A percentile compares a stretch with the other conserved stretches of the same genome.
Conservation (phyloP, 345 rosid species). For the rapeseed (Brassica napus) region Da-Ae NC_063449.1:34043501-34044000, state of each 20-base stretch:
- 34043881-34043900: conserved; percentile 8
- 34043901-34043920: conserved; percentile 12
- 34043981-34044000: too few species aligned
- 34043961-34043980: too few species aligned
- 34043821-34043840: conserved; percentile 24
- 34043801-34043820: conserved; percentile 8
- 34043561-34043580: conserved; percentile 43
- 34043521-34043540: conserved; percentile 27
- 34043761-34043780: conserved; percentile 67
- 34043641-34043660: conserved; percentile 54
- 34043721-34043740: conserved; percentile 69
- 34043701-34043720: conserved; percentile 57
- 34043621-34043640: conserved; percentile 60
- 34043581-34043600: conserved; percentile 51
- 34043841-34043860: conserved; percentile 19
- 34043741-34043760: conserved; percentile 58
- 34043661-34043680: conserved; percentile 63
- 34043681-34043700: conserved; percentile 61
- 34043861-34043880: not conserved
- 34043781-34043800: conserved; percentile 61
- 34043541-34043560: conserved; percentile 25
- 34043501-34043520: conserved; percentile 28
- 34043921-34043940: not conserved
- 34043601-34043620: conserved; percentile 54
- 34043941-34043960: too few species aligned